Evolutionary conservation across 805 yeast species (phyloP).

Genomic region (Lipomyces yamadae): DNA sequence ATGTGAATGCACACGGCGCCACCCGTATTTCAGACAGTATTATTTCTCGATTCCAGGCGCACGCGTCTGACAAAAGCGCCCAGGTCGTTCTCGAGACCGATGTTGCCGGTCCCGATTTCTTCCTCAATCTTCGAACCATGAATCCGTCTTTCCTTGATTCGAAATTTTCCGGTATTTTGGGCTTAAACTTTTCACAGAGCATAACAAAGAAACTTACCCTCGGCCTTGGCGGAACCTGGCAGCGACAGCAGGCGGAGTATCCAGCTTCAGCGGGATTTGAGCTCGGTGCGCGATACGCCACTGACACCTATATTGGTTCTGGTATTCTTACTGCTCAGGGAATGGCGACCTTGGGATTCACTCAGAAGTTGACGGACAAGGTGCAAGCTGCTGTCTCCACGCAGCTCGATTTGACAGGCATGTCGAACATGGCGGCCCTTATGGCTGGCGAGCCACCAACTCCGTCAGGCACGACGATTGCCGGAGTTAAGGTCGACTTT

Average conservation of each 20-base stretch:
- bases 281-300: constrained; percentile 86
- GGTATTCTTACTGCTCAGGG: constrained; percentile 93
- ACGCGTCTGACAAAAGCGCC: constrained; percentile 33
- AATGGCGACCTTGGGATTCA: constrained; percentile 83
- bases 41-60: constrained; percentile 30
- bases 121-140: constrained; percentile 85
- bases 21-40: constrained; percentile 22
- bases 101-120: constrained; percentile 84
- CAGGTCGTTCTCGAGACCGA: constrained; percentile 98
- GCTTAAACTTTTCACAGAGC: constrained; percentile 88
- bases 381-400: constrained; percentile 96
- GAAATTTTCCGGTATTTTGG: constrained; percentile 86
- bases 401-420: constrained; percentile 56
- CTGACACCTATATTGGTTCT: constrained; percentile 89
- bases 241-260: constrained; percentile 59
- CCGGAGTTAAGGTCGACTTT: constrained; percentile 98
- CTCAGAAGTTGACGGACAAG: constrained; percentile 89
- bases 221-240: constrained; percentile 92
- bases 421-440: constrained; percentile 46
- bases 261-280: constrained; percentile 93
- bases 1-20: constrained; percentile 29
- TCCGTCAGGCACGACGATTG: constrained; percentile 81
- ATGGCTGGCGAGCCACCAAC: constrained; percentile 79
- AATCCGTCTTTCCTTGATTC: constrained; percentile 83
- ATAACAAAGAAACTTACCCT: constrained; percentile 80